Conservation (phyloP, 2,329 filamentous ascomycete genomes). For the Monosporascus sp. region DNA sequence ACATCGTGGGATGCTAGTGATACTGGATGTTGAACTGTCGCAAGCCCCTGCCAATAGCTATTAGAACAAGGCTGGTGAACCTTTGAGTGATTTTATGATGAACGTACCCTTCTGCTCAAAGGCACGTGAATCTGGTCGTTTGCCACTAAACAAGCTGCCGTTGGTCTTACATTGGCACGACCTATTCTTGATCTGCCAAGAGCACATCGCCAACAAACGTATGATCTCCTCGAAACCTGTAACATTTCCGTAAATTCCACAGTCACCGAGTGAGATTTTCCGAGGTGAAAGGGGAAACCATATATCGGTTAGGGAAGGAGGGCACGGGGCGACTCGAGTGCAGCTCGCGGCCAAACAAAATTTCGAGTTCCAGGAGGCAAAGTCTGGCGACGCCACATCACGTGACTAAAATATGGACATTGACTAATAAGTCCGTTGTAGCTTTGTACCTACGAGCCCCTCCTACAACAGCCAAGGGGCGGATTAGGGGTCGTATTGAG, state of each 20-base stretch:
- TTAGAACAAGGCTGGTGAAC: slow-evolving; percentile 5
- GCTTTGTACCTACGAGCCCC: no score
- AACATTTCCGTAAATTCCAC: slow-evolving; percentile 17
- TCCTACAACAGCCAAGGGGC: no score
- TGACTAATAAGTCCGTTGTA: neutral
- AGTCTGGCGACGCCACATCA: neutral
- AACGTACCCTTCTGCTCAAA: slow-evolving; percentile 19
- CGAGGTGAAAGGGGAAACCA: neutral
- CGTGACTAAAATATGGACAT: neutral
- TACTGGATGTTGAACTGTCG: slow-evolving; percentile 20
- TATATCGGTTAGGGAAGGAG: neutral
- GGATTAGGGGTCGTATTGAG: neutral
- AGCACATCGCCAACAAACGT: slow-evolving; percentile 28
- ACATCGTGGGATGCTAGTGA: neutral
- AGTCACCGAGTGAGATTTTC: neutral
- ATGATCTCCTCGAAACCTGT: slow-evolving; percentile 21
- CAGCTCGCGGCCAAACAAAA: neutral
- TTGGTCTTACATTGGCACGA: slow-evolving; percentile 4
- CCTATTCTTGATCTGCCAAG: slow-evolving; percentile 9
- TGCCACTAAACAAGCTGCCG: slow-evolving; percentile 6
- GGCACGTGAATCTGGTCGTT: slow-evolving; percentile 4
- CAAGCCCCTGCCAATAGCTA: slow-evolving; percentile 13
- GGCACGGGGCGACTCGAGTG: neutral
- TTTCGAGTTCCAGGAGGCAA: neutral
- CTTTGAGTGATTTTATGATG: neutral